These are phyloP conservation scores for Sutorius australiensis DNA, from an alignment of 768 basidiomycete genomes.

Conservation along the genomic window DNA sequence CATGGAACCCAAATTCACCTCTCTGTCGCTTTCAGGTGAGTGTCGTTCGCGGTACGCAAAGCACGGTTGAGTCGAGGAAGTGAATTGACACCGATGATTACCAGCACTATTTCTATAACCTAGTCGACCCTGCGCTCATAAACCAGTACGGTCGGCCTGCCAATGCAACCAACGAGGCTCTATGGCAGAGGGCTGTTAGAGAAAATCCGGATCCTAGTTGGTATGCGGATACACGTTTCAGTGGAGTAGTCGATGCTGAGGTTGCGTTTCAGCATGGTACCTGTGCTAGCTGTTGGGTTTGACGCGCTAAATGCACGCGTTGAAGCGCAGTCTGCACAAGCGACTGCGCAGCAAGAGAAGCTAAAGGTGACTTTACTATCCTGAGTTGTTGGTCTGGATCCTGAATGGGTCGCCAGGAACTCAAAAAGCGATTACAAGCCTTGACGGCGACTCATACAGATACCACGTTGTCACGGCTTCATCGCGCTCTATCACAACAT, in stretches of 20 bases:
- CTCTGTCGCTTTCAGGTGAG: slow-evolving; percentile 78
- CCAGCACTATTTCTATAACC: slow-evolving; percentile 82
- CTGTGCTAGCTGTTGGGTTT: slow-evolving; percentile 76
- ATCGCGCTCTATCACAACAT: slow-evolving; percentile 59
- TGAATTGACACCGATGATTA: background rate
- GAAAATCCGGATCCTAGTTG: slow-evolving; percentile 82
- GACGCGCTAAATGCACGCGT: slow-evolving; percentile 77
- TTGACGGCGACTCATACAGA: slow-evolving; percentile 62
- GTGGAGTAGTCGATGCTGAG: background rate
- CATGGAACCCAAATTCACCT: slow-evolving; percentile 68
- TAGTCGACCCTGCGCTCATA: slow-evolving; percentile 68
- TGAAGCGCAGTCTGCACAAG: slow-evolving; percentile 67
- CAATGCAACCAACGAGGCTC: slow-evolving; percentile 64
- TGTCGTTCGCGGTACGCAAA: background rate
- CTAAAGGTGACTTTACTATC: slow-evolving; percentile 42
- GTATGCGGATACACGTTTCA: slow-evolving; percentile 34
- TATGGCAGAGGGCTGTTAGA: slow-evolving; percentile 75
- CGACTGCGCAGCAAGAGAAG: slow-evolving; percentile 62
- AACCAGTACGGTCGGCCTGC: slow-evolving; percentile 65
- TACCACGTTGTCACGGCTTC: slow-evolving; percentile 63
- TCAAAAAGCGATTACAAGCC: slow-evolving; percentile 58
- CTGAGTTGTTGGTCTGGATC: background rate
- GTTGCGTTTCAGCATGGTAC: slow-evolving; percentile 55
- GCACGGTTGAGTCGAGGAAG: background rate
- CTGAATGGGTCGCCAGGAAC: slow-evolving; percentile 42